Base-by-base conservation (phyloP, 2,329 filamentous ascomycete genomes). In the Exutisphaerella laricina region DNA sequence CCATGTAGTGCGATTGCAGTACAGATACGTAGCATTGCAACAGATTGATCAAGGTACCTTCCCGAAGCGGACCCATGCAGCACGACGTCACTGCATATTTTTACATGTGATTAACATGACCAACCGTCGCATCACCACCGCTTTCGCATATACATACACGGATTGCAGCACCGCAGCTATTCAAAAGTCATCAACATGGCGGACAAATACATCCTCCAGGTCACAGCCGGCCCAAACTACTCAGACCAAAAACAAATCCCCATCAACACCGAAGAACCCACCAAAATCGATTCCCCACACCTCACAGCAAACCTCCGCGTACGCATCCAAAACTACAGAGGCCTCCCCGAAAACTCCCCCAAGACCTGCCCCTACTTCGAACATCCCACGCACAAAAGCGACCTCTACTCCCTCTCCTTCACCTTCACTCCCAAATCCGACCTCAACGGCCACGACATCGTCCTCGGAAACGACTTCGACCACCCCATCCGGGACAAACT, bases 401-500 rank as follows among this genome's bases (percentile, higher is more conserved):
- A 96, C 65, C 84, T 88, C 61, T 96, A 96, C 71, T 86, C 82
- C 56, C 88, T 97, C 57, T 75, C 79, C 22, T 83, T 95, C 60
- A 76, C 78, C 33, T 86, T 96, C 64, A 80, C 77, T 0, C 86
- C 84, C n/a, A 86, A 85, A 56, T 57, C 69, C 21, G 66, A 66
- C 25, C 80, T 94, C 43, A 72, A 73, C 3, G 88, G 79, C 32
- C 66, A 77, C 18, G 81, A 94, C 49, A 72, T 98, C 2, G 80
- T 96, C 41, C 95, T 95, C 57, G 92, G 90, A 30, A 97, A 97
- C 64, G 88, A 96, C 70, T 96, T 97, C 62, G 89, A 95, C 59
- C 79, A 85, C 38, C 87, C 92, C 0, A 92, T 98, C 55, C 79
- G 88, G 21, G 84, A 95, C 61, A 78, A 82, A 12, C 72, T 98